These are phyloP conservation scores for Phytophthora citrophthora DNA, from an alignment of 352 stramenopile species.

Conservation along the genomic window DNA sequence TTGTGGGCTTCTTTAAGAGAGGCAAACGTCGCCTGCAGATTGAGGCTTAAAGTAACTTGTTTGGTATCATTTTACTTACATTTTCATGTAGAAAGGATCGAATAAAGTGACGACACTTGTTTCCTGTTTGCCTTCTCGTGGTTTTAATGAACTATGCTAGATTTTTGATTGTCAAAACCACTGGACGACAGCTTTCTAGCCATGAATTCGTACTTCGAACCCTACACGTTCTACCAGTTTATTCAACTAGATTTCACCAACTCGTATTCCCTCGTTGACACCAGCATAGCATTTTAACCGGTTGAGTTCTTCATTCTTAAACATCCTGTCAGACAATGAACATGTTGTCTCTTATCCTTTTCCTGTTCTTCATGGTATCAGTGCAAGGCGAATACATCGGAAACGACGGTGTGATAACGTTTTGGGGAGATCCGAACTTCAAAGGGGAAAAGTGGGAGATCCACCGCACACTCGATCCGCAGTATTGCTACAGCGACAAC, in stretches of 20 bases:
- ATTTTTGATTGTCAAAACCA: too few species aligned
- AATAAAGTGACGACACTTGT: too few species aligned
- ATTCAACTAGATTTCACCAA: background rate
- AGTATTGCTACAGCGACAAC: slow-evolving; percentile 40
- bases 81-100: too few species aligned
- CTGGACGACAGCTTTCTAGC: too few species aligned
- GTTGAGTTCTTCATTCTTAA: slow-evolving; percentile 10
- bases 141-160: too few species aligned
- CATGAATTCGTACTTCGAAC: too few species aligned
- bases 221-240: background rate
- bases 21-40: slow-evolving; percentile 6
- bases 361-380: too few species aligned
- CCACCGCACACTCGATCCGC: slow-evolving; percentile 6
- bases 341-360: background rate
- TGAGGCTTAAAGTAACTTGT: background rate
- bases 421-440: slow-evolving; percentile 25
- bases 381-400: background rate
- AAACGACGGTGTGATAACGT: slow-evolving; percentile 11
- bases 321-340: background rate
- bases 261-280: background rate
- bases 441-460: slow-evolving; percentile 23
- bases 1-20: slow-evolving; percentile 12
- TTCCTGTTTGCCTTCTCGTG: too few species aligned
- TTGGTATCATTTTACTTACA: background rate
- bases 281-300: background rate